Base-by-base conservation (phyloP, 179 eudicot species). In the Corrigiola litoralis region DNA sequence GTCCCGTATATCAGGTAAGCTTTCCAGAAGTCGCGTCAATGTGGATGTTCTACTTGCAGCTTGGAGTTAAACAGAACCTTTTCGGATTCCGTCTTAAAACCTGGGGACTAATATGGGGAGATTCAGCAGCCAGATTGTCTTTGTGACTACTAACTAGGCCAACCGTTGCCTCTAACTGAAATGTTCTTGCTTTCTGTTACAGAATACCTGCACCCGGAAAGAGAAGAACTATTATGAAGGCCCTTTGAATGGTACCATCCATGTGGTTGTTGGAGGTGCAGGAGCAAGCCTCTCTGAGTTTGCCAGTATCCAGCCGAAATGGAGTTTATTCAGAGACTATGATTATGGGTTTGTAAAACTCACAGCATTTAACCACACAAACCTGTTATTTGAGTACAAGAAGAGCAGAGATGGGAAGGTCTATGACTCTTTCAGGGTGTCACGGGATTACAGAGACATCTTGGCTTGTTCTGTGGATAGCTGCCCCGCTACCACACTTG, bases 361-460 rank as follows among this genome's bases (percentile, higher is more conserved):
- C 45, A 87, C 87, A 4, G 90, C 95, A 34, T 85, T 82, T 14
- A 78, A 87, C 64, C 90, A 81, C 54, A 81, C 87, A 0, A 80
- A 80, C 63, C 52, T 89, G 58, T 49, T 89, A 79, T 82, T 86
- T 17, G 92, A 87, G 80, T 89, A 86, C 69, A 89, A 84, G 68
- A 87, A 76, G 79, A 89, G 96, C 79, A 81, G 90, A 6, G 84
- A 86, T 38, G 96, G 92, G 16, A 72, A 70, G 52, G 96, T 86
- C 31, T 73, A 86, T 31, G 92, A 89, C 65, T 86, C 92, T 2
- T 84, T 89, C 72, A 87, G 61, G 48, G 79, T 89, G 63, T 74
- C 84, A 6, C 61, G 90, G 48, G 90, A 89, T 69, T 89, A 89
- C 62, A 78, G 82, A 52, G 90, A 89, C 68, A 84, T 86, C 67